Evolutionary conservation across 306 rosid genomes (phyloP).

Genomic region (Hippophae gyantsensis): DNA sequence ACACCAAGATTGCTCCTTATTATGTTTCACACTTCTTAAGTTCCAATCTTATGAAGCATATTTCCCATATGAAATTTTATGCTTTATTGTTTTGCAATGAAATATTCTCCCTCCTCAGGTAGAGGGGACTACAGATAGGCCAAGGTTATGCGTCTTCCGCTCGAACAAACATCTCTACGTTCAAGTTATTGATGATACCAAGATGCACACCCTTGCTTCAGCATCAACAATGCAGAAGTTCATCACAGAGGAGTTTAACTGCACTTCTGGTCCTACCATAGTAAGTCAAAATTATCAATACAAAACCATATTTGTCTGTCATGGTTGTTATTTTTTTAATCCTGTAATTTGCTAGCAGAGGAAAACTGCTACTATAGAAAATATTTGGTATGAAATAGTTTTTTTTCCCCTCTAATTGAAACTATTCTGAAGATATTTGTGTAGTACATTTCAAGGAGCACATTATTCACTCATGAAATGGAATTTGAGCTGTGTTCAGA

Average conservation of each 20-base stretch:
- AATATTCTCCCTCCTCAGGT: slow-evolving; percentile 38
- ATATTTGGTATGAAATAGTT: no score
- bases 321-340: no score
- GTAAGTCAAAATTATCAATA: slow-evolving; percentile 35
- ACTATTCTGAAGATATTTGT: no score
- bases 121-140: slow-evolving; percentile 94
- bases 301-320: neutral
- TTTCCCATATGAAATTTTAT: slow-evolving; percentile 4
- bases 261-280: slow-evolving; percentile 67
- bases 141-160: slow-evolving; percentile 78
- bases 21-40: neutral
- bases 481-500: no score
- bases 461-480: no score
- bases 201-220: slow-evolving; percentile 88
- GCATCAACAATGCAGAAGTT: slow-evolving; percentile 87
- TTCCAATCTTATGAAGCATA: neutral
- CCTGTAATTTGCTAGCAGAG: no score
- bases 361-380: no score
- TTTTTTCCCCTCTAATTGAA: no score
- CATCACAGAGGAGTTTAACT: slow-evolving; percentile 60
- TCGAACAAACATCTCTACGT: slow-evolving; percentile 88
- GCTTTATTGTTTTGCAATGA: slow-evolving; percentile 9
- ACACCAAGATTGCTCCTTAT: neutral
- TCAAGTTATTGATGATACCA: slow-evolving; percentile 93
- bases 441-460: no score